Evolutionary conservation across 2,329 filamentous ascomycete species (phyloP), one percentile per base, ranked within the genome.

Genomic region (Sphaerostilbella broomeana): DNA sequence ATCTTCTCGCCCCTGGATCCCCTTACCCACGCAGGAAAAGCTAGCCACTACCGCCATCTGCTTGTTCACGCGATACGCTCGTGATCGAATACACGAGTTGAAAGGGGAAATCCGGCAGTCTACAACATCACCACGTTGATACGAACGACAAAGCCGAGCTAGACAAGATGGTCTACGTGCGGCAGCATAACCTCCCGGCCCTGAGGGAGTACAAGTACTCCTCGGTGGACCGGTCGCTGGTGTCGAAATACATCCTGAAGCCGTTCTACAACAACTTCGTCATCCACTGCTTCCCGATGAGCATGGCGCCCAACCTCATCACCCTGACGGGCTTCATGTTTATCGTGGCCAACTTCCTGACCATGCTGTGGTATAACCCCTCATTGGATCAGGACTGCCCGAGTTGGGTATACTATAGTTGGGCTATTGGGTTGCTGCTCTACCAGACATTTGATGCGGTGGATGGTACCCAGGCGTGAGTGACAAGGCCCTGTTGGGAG

Each of bases 391-490:
- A 86, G 62, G 86, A 98, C 61, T 97, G 90, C 59, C 92, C 92
- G 8, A 60, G 77, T 2, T 98, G 92, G 92, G 90, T 98, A 12
- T 98, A 98, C 69, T 84, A 83, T 50, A 84, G 79, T 55, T 98
- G 89, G 86, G 83, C 89, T 4, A 63, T 85, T 21, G 92, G 92
- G 2, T 67, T 98, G 50, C 95, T 97, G 61, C 63, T 97, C 36
- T 98, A 98, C 64, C 92, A 98, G 74, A 97, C 90, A 2, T 95
- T 98, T 65, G 92, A 98, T 64, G 92, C 90, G 2, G 88, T 97
- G 18, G 92, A 98, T 64, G 92, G 92, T 37, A 77, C 84, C 20
- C 92, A 98, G 62, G 92, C 92, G 80, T 87, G 72, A 60, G 84
- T 75, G 5, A 16, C n/a, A n/a, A n/a, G n/a, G n/a, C n/a, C n/a